Percentiles rank a stretch among this genome's conserved stretches.
These are phyloP conservation scores for Rhizophora apiculata DNA, from an alignment of 345 rosid species.

Conservation along the genomic window DNA sequence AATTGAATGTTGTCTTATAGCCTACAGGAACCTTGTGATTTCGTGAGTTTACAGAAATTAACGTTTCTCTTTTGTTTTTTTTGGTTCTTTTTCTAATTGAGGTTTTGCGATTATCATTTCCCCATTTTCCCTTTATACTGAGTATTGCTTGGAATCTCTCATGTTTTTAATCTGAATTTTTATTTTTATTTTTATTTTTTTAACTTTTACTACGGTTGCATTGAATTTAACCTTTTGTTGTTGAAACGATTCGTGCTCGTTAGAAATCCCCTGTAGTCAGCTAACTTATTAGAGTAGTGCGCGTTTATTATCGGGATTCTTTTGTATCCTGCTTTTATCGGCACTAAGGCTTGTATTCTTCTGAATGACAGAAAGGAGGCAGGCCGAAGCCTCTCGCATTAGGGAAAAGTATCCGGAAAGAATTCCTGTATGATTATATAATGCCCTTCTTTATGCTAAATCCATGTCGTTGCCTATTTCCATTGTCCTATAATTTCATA, in stretches of 20 bases:
- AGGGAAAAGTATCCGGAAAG: constrained; percentile 95
- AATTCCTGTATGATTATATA: constrained; percentile 62
- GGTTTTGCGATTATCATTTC: too few relatives aligned
- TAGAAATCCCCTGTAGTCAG: not conserved
- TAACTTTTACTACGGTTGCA: not conserved
- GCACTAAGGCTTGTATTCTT: not conserved
- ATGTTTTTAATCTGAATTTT: not conserved
- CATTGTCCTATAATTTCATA: not conserved
- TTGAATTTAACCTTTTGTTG: not conserved
- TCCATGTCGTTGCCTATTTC: not conserved
- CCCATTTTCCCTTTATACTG: too few relatives aligned
- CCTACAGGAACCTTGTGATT: too few relatives aligned
- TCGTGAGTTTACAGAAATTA: too few relatives aligned
- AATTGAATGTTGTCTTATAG: too few relatives aligned
- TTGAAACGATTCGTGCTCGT: not conserved
- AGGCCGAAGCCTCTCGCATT: constrained; percentile 89
- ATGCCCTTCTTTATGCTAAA: not conserved
- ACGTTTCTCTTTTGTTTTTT: too few relatives aligned
- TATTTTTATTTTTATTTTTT: not conserved
- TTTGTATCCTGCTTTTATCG: not conserved
- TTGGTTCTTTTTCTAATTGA: too few relatives aligned
- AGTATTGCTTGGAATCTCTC: too few relatives aligned
- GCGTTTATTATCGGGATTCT: not conserved
- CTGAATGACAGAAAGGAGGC: constrained; percentile 74
- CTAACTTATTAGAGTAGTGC: not conserved